phyloP scores from a whole-genome alignment of 495 filamentous ascomycete species.

The Tuber umbilicatum region DNA sequence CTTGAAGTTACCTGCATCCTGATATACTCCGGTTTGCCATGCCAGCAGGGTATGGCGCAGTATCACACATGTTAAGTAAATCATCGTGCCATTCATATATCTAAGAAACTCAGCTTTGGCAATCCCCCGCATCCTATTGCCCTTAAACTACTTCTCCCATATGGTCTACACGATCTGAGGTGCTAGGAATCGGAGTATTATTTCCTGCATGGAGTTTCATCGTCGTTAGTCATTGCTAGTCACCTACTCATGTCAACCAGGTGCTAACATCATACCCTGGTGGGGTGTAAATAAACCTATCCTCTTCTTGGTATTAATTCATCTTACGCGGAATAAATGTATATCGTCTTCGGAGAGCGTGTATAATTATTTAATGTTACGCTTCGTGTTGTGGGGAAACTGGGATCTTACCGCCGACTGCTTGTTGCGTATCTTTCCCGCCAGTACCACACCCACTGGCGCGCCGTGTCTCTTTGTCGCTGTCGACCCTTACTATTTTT shows the following conservation, averaged over 20 bases:
- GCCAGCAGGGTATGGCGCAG: background rate
- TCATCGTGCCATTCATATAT: background rate
- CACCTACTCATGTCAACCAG: no score
- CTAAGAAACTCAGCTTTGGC: background rate
- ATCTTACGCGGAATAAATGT: background rate
- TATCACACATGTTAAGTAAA: background rate
- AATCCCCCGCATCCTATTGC: no score
- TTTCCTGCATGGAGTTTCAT: no score
- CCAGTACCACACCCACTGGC: background rate
- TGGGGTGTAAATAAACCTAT: background rate
- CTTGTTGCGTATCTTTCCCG: background rate
- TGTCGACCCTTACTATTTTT: background rate
- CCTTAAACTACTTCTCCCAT: background rate
- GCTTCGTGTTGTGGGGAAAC: background rate
- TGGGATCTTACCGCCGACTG: background rate
- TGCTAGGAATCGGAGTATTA: no score
- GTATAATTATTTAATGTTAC: background rate
- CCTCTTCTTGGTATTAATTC: background rate
- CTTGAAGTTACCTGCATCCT: background rate
- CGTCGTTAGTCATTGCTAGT: no score
- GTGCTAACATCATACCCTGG: no score
- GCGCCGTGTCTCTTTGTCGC: background rate
- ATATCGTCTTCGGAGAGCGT: background rate
- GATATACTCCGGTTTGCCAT: background rate
- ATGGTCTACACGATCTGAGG: background rate